A percentile compares a stretch with the other conserved stretches of the same genome.
phyloP scores from a whole-genome alignment of 805 yeast species.

The Jamesozyma rosinii region DNA sequence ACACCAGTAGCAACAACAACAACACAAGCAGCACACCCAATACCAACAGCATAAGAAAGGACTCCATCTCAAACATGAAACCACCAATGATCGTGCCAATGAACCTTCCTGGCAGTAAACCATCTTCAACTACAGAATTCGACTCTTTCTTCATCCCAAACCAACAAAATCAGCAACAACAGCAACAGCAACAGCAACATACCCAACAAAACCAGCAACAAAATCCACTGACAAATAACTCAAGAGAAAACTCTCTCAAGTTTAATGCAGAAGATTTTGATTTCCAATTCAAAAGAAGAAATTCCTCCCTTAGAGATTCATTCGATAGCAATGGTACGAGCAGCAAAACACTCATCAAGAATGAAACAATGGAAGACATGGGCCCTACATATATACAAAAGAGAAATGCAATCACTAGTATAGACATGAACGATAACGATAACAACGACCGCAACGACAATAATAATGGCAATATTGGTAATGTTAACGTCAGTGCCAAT shows the following conservation, averaged over 20 bases:
- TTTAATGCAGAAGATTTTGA: conserved; percentile 26
- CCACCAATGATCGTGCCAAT: conserved; percentile 2
- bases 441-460: background rate
- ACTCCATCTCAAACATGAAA: background rate
- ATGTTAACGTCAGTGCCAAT: background rate
- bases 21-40: background rate
- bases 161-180: background rate
- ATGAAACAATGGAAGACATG: background rate
- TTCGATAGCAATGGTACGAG: background rate
- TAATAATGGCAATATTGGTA: background rate
- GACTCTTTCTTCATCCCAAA: background rate
- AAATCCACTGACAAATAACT: background rate
- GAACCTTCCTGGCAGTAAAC: background rate
- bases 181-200: background rate
- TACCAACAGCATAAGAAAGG: background rate
- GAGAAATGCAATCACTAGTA: background rate
- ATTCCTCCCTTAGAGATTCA: conserved; percentile 20
- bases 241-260: conserved; percentile 24
- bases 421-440: background rate
- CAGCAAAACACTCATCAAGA: background rate
- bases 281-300: conserved; percentile 26
- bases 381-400: background rate
- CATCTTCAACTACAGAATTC: conserved; percentile 2
- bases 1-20: too few species aligned
- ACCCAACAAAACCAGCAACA: background rate